A percentile compares a stretch with the other conserved stretches of the same genome.
phyloP scores from a whole-genome alignment of 768 basidiomycete species.

The Boletus tomentosulus region DNA sequence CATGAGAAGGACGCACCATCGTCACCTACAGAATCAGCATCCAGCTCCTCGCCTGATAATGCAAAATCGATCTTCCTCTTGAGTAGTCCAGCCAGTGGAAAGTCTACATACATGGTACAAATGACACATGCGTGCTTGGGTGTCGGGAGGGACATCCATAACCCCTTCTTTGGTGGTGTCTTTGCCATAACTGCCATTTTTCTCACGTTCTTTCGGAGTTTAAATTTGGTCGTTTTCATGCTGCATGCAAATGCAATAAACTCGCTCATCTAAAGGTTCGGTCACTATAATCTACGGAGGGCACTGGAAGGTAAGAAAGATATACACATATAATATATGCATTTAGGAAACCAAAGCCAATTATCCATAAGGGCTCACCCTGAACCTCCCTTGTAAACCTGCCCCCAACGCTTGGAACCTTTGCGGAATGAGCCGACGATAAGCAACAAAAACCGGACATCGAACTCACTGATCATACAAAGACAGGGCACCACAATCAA shows the following conservation, averaged over 20 bases:
- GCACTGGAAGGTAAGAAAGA: neutral
- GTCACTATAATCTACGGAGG: neutral
- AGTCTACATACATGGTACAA: conserved; percentile 12
- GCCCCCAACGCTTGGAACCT: conserved; percentile 53
- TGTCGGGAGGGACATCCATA: neutral
- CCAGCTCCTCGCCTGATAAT: conserved; percentile 10
- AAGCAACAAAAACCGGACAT: neutral
- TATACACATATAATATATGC: neutral
- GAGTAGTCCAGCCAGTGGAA: conserved; percentile 7
- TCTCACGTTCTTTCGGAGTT: neutral
- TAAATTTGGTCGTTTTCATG: too few relatives aligned
- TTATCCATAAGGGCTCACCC: conserved; percentile 4
- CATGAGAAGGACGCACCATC: conserved; percentile 15
- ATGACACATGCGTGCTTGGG: conserved; percentile 19
- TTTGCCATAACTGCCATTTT: neutral
- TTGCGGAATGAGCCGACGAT: neutral
- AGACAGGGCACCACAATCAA: conserved; percentile 45
- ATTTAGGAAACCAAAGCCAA: neutral
- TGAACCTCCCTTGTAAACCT: conserved; percentile 49
- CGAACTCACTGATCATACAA: conserved; percentile 52
- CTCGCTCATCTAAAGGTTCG: neutral
- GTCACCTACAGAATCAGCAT: conserved; percentile 6
- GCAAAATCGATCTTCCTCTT: conserved; percentile 8
- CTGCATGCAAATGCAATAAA: neutral
- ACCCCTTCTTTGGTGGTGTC: conserved; percentile 1